A percentile compares a stretch with the other conserved stretches of the same genome.
Evolutionary conservation across 352 stramenopile genomes (phyloP).

Genomic region (Phytophthora vignae): DNA sequence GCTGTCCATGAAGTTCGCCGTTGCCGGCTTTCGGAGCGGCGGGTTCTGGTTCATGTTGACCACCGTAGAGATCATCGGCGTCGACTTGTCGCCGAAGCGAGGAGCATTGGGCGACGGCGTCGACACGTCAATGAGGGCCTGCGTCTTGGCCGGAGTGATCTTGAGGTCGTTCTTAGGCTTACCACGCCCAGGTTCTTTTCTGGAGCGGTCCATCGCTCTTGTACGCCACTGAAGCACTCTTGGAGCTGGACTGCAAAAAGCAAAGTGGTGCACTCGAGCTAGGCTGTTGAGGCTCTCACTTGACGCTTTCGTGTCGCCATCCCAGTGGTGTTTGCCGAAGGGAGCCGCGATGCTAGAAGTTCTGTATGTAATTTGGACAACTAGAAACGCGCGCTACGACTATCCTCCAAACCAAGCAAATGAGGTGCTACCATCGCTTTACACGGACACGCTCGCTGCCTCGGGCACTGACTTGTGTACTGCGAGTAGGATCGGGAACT

Average conservation of each 20-base stretch:
- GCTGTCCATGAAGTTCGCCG: slow-evolving; percentile 68
- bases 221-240: not conserved
- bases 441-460: slow-evolving; percentile 18
- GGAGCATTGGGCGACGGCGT: slow-evolving; percentile 51
- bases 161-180: slow-evolving; percentile 46
- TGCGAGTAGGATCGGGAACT: slow-evolving; percentile 8
- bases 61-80: slow-evolving; percentile 30
- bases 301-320: slow-evolving; percentile 14
- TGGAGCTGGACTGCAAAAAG: slow-evolving; percentile 22
- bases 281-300: not conserved
- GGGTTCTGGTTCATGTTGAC: slow-evolving; percentile 42
- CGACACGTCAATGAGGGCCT: slow-evolving; percentile 73
- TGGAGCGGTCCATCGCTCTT: slow-evolving; percentile 46
- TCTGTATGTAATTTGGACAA: slow-evolving; percentile 42
- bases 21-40: slow-evolving; percentile 40
- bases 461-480: slow-evolving; percentile 2
- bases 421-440: slow-evolving; percentile 18
- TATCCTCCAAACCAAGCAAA: slow-evolving; percentile 31
- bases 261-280: slow-evolving; percentile 26
- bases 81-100: slow-evolving; percentile 27
- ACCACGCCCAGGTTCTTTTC: slow-evolving; percentile 32
- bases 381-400: slow-evolving; percentile 40
- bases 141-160: slow-evolving; percentile 59
- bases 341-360: slow-evolving; percentile 16
- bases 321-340: slow-evolving; percentile 23